Percentiles rank a stretch among this genome's conserved stretches.
Conservation (phyloP, 352 stramenopile species). For the Pythium myriotylum region DNA sequence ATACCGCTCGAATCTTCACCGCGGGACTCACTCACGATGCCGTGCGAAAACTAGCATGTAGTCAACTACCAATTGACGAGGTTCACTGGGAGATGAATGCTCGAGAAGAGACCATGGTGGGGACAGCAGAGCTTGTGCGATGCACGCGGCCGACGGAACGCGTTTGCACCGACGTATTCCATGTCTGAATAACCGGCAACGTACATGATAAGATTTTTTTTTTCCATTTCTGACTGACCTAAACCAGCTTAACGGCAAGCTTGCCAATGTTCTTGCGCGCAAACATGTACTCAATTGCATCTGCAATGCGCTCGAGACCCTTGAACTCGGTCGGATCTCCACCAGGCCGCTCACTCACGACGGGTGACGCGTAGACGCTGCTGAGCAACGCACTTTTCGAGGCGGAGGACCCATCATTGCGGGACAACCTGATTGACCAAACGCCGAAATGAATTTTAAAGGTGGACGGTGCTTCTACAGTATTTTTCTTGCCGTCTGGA, state of each 20-base stretch:
- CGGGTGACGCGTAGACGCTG: too few relatives aligned
- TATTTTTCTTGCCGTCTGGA: too few relatives aligned
- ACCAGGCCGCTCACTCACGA: too few relatives aligned
- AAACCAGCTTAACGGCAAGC: constrained; percentile 68
- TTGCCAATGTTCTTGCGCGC: constrained; percentile 83
- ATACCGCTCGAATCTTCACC: constrained; percentile 7
- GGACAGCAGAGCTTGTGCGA: neutral
- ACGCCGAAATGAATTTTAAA: too few relatives aligned
- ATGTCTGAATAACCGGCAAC: neutral
- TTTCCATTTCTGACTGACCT: constrained; percentile 5
- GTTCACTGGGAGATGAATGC: constrained; percentile 1
- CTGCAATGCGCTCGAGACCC: constrained; percentile 57
- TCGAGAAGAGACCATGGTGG: neutral
- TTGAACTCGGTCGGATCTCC: constrained; percentile 53
- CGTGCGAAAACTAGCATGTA: neutral
- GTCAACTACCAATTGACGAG: neutral
- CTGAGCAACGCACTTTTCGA: too few relatives aligned
- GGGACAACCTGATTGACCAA: too few relatives aligned
- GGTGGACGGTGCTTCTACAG: too few relatives aligned
- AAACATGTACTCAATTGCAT: constrained; percentile 78
- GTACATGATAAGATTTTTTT: too few relatives aligned
- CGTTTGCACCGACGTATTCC: constrained; percentile 1
- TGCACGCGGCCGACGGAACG: constrained; percentile 6
- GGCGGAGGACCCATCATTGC: too few relatives aligned
- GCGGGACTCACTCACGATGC: neutral